phyloP scores from a whole-genome alignment of 805 yeast genomes.

The Starmerella roubikii region DNA sequence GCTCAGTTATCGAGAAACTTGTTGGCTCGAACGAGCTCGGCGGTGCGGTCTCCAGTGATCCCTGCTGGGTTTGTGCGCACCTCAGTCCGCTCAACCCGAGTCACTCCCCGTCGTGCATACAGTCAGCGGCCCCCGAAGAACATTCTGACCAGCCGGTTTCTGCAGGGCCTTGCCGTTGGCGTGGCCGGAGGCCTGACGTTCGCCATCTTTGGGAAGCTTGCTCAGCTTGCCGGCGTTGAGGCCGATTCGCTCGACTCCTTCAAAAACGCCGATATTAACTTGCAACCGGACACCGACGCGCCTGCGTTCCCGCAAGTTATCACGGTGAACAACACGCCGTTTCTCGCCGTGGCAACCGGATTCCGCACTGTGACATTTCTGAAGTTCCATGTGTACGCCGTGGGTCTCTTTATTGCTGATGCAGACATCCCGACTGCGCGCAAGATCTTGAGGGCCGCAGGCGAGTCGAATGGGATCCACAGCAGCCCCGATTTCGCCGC shows the following conservation, averaged over 20 bases:
- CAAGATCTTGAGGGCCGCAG: conserved; percentile 11
- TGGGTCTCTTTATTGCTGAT: conserved; percentile 64
- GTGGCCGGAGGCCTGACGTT: conserved; percentile 2
- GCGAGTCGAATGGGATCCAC: neutral
- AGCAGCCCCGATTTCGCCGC: neutral
- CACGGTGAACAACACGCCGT: conserved; percentile 25
- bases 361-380: conserved; percentile 72
- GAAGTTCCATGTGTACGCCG: conserved; percentile 70
- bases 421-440: conserved; percentile 32
- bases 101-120: neutral
- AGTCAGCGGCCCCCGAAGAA: neutral
- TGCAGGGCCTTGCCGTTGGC: conserved; percentile 1
- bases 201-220: neutral
- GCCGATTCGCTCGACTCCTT: neutral
- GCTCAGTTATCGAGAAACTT: too few species aligned
- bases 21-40: too few species aligned
- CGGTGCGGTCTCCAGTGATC: too few species aligned
- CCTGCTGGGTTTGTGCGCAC: too few species aligned
- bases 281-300: conserved; percentile 27
- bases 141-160: neutral
- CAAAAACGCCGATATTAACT: conserved; percentile 1
- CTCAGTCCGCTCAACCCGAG: too few species aligned
- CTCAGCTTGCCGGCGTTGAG: neutral
- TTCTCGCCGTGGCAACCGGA: conserved; percentile 62
- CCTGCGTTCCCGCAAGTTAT: conserved; percentile 25